Percentiles rank a stretch among this genome's conserved stretches.
These are phyloP conservation scores for Penicillium salamii DNA, from an alignment of 495 filamentous ascomycete genomes.

Conservation along the genomic window DNA sequence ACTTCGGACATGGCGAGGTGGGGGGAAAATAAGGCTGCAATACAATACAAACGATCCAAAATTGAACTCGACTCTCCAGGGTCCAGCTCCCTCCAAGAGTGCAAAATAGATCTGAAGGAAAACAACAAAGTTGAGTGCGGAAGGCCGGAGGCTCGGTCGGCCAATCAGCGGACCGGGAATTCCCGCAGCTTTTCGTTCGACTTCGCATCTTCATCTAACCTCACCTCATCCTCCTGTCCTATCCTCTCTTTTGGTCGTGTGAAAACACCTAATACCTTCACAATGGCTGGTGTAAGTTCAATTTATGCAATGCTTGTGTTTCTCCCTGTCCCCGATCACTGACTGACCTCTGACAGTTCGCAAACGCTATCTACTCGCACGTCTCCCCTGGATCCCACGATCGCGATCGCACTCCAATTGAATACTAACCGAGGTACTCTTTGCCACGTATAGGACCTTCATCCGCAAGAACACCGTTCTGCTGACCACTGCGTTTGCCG, in stretches of 20 bases:
- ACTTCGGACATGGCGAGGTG: conserved; percentile 31
- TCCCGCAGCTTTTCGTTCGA: conserved; percentile 40
- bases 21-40: neutral
- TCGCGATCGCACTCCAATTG: conserved; percentile 14
- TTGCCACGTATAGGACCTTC: conserved; percentile 58
- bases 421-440: conserved; percentile 19
- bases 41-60: too few relatives aligned
- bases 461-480: conserved; percentile 84
- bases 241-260: conserved; percentile 18
- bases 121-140: conserved; percentile 12
- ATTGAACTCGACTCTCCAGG: neutral
- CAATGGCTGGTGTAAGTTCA: conserved; percentile 51
- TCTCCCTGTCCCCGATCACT: neutral
- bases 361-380: conserved; percentile 76
- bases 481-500: conserved; percentile 78
- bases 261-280: conserved; percentile 28
- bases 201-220: conserved; percentile 26
- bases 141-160: conserved; percentile 27
- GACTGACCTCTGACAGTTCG: conserved; percentile 49
- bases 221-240: conserved; percentile 12
- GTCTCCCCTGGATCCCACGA: conserved; percentile 41
- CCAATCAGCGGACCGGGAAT: conserved; percentile 48
- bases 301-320: neutral
- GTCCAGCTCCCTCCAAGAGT: conserved; percentile 2
- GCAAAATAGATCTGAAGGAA: conserved; percentile 5